Conservation (phyloP, 2,329 filamentous ascomycete genomes). For the Corinectria fuckeliana region DNA sequence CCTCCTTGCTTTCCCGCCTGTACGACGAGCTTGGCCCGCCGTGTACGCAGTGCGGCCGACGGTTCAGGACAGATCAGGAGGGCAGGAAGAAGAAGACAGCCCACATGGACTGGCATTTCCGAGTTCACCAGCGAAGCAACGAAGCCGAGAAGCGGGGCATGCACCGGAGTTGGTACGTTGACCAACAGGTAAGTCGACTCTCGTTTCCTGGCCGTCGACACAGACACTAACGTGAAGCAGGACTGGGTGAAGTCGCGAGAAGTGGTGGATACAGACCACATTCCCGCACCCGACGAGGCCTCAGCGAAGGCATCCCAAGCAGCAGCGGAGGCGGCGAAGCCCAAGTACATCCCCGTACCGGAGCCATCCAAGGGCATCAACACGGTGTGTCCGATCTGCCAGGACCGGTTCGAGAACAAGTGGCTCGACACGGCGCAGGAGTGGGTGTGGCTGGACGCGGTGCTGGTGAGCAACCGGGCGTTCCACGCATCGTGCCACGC, state of each 20-base stretch:
- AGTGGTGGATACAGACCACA: constrained; percentile 70
- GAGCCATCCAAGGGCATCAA: constrained; percentile 77
- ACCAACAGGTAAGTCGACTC: constrained; percentile 71
- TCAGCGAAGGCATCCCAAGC: constrained; percentile 45
- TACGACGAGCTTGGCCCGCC: constrained; percentile 85
- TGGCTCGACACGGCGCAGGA: constrained; percentile 95
- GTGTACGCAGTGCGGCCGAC: constrained; percentile 89
- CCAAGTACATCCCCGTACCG: constrained; percentile 82
- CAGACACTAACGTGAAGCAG: constrained; percentile 51
- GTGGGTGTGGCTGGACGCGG: constrained; percentile 94
- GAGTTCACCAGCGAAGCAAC: constrained; percentile 85
- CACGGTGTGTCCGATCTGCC: constrained; percentile 88
- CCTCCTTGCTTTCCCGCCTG: constrained; percentile 74
- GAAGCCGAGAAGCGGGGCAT: constrained; percentile 87
- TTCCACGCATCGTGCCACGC: constrained; percentile 91
- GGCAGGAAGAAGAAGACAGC: constrained; percentile 86
- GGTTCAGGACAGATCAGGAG: constrained; percentile 78
- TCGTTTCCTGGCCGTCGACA: not conserved
- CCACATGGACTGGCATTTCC: constrained; percentile 99
- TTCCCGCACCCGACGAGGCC: constrained; percentile 42
- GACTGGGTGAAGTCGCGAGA: constrained; percentile 93
- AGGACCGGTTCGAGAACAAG: constrained; percentile 90
- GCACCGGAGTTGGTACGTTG: constrained; percentile 93
- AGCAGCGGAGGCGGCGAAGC: constrained; percentile 51
- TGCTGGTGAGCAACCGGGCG: constrained; percentile 77